Evolutionary conservation across 148 eudicot species (phyloP).

Genomic region (Persicaria tinctoria): DNA sequence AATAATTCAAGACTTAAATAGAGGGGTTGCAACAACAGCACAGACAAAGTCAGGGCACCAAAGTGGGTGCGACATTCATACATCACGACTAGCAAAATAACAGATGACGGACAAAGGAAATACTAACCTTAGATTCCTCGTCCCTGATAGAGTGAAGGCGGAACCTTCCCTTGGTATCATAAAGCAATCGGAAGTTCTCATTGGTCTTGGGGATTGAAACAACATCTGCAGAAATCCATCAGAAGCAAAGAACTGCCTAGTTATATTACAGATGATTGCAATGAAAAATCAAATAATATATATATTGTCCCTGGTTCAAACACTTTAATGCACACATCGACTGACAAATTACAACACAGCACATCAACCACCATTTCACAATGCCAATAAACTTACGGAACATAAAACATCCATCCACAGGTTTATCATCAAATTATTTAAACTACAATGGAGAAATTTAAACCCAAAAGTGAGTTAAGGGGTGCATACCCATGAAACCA

Average conservation of each 20-base stretch:
- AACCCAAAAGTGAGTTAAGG: neutral
- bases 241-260: neutral
- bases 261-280: neutral
- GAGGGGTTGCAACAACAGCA: no score
- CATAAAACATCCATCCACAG: neutral
- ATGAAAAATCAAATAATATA: neutral
- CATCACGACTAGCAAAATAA: neutral
- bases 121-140: conserved; percentile 11
- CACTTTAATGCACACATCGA: neutral
- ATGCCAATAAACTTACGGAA: neutral
- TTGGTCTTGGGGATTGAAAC: conserved; percentile 13
- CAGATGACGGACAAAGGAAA: neutral
- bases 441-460: neutral
- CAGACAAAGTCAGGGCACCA: no score
- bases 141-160: conserved; percentile 14
- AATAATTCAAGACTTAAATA: neutral
- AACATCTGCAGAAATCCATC: neutral
- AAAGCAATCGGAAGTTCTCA: conserved; percentile 13
- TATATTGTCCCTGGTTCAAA: neutral
- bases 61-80: neutral
- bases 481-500: conserved; percentile 10
- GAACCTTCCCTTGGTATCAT: conserved; percentile 16
- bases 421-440: neutral
- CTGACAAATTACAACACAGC: neutral
- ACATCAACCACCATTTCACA: neutral